Evolutionary conservation across 176 grass and related monocot species (phyloP).

Genomic region (Carex myosuroides): DNA sequence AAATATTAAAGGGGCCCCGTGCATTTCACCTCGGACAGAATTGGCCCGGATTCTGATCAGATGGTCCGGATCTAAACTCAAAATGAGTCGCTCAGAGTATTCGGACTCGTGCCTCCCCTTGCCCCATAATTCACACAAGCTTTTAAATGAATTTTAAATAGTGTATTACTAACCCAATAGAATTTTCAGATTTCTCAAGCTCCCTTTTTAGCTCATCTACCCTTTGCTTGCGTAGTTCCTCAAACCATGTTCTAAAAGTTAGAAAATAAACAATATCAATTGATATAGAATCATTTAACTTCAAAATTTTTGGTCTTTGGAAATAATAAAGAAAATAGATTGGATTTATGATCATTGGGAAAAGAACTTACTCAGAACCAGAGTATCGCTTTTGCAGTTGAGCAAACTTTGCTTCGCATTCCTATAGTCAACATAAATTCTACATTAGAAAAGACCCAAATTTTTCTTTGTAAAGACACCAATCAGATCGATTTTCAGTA

Average conservation of each 20-base stretch:
- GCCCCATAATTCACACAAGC: not conserved
- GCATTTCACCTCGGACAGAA: too few species aligned
- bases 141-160: not conserved
- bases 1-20: too few species aligned
- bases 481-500: not conserved
- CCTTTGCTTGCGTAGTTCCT: slow-evolving; percentile 79
- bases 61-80: too few species aligned
- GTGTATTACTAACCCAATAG: slow-evolving; percentile 61
- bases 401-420: slow-evolving; percentile 74
- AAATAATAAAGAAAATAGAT: slow-evolving; percentile 23
- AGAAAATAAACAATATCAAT: not conserved
- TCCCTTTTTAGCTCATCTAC: slow-evolving; percentile 69
- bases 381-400: slow-evolving; percentile 71
- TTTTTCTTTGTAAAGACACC: not conserved
- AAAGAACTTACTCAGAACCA: slow-evolving; percentile 54
- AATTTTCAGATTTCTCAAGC: slow-evolving; percentile 65
- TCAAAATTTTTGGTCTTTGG: not conserved
- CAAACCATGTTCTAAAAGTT: slow-evolving; percentile 70
- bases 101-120: not conserved
- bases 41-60: too few species aligned
- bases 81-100: too few species aligned
- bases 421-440: slow-evolving; percentile 36
- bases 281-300: not conserved
- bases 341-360: not conserved
- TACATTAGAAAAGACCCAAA: not conserved